Evolutionary conservation across 495 filamentous ascomycete genomes (phyloP).

Genomic region (Parachaetomium inaequale): DNA sequence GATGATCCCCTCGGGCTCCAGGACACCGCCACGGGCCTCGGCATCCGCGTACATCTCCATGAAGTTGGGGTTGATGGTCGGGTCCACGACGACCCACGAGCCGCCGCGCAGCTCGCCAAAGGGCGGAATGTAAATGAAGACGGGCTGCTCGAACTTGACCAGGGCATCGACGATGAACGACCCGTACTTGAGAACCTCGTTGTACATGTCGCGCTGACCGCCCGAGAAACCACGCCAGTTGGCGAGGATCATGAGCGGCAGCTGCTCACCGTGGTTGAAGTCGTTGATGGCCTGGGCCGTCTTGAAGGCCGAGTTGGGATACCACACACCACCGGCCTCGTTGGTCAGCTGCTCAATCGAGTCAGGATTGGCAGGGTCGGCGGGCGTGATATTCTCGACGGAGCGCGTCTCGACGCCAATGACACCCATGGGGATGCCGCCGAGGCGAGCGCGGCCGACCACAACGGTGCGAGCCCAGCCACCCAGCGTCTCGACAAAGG

Average conservation of each 20-base stretch:
- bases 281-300: conserved; percentile 97
- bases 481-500: conserved; percentile 93
- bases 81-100: conserved; percentile 98
- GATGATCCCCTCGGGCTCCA: conserved; percentile 97
- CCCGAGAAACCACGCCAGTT: conserved; percentile 99
- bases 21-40: conserved; percentile 90
- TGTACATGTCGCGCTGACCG: conserved; percentile 99
- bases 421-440: conserved; percentile 97
- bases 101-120: conserved; percentile 96
- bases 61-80: conserved; percentile 89
- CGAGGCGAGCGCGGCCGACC: conserved; percentile 91
- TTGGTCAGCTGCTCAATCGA: conserved; percentile 90
- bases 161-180: conserved; percentile 98
- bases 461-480: conserved; percentile 97
- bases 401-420: conserved; percentile 95
- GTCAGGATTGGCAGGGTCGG: conserved; percentile 97
- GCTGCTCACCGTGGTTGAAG: conserved; percentile 98
- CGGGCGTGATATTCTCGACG: conserved; percentile 93
- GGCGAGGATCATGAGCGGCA: conserved; percentile 97
- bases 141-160: conserved; percentile 96
- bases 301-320: conserved; percentile 99
- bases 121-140: conserved; percentile 98
- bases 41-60: conserved; percentile 99
- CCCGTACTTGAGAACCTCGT: conserved; percentile 98
- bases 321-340: conserved; percentile 98